Evolutionary conservation across 2,329 filamentous ascomycete genomes (phyloP).

Genomic region (Colletotrichum tropicale): DNA sequence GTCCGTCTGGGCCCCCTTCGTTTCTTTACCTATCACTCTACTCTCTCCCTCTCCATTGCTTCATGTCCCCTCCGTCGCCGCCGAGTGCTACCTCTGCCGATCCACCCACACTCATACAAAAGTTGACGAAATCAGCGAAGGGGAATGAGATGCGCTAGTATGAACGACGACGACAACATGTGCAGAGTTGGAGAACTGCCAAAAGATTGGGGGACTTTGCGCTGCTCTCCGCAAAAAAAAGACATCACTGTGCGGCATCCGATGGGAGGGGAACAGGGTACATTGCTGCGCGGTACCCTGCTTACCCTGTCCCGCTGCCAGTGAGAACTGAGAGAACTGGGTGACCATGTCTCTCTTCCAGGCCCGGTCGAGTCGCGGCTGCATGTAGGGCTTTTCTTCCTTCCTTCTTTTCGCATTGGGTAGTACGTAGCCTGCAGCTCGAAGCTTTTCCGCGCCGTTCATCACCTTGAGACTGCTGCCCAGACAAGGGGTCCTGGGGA

Average conservation of each 20-base stretch:
- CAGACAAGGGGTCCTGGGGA: not conserved
- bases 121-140: not conserved
- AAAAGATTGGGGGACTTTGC: not conserved
- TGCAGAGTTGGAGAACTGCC: not conserved
- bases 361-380: not conserved
- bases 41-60: not conserved
- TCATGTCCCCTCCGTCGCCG: constrained; percentile 1
- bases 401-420: not conserved
- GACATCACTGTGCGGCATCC: constrained; percentile 15
- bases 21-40: not conserved
- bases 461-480: not conserved
- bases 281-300: not conserved
- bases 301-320: not conserved
- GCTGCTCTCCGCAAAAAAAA: not conserved
- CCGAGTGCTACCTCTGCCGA: constrained; percentile 8
- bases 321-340: not conserved
- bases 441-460: not conserved
- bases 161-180: not conserved
- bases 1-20: not conserved
- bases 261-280: not conserved
- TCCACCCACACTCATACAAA: constrained; percentile 16
- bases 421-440: not conserved
- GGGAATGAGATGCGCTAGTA: not conserved
- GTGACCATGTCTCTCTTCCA: not conserved
- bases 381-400: not conserved